Conservation (phyloP, 768 basidiomycete species). For the Lactarius sanguifluus region DNA sequence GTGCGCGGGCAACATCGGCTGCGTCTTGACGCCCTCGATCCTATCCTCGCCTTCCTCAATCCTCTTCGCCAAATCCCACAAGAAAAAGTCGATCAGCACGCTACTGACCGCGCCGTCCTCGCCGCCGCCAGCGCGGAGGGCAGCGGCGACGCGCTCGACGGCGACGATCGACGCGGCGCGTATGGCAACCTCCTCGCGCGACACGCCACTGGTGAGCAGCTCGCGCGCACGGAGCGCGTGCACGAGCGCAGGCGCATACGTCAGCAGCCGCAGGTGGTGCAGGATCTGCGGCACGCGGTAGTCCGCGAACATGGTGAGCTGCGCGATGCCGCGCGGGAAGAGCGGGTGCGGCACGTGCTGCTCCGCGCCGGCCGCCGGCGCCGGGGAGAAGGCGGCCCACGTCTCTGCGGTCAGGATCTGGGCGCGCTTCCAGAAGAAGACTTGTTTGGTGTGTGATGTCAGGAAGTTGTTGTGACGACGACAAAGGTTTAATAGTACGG, state of each 20-base stretch:
- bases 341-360: conserved; percentile 55
- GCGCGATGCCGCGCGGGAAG: conserved; percentile 63
- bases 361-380: conserved; percentile 31
- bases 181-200: conserved; percentile 70
- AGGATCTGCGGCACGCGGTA: conserved; percentile 90
- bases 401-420: conserved; percentile 90
- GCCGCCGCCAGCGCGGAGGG: conserved; percentile 34
- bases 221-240: conserved; percentile 47
- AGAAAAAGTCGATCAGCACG: conserved; percentile 86
- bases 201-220: conserved; percentile 50
- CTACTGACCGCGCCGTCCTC: conserved; percentile 49
- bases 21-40: conserved; percentile 55
- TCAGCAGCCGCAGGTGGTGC: conserved; percentile 75
- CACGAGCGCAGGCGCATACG: conserved; percentile 65
- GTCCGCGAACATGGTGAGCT: conserved; percentile 93
- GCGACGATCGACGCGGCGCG: conserved; percentile 79
- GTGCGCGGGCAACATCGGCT: conserved; percentile 65
- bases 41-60: conserved; percentile 61
- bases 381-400: conserved; percentile 83
- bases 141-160: conserved; percentile 69
- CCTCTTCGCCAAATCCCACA: conserved; percentile 85
- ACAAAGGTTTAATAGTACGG: conserved; percentile 11
- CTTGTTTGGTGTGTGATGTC: conserved; percentile 37
- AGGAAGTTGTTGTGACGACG: too few species aligned
- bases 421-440: conserved; percentile 86